Evolutionary conservation across 2,329 filamentous ascomycete species (phyloP), one percentile per base, ranked within the genome.

Genomic region (Trichoderma polysporum): DNA sequence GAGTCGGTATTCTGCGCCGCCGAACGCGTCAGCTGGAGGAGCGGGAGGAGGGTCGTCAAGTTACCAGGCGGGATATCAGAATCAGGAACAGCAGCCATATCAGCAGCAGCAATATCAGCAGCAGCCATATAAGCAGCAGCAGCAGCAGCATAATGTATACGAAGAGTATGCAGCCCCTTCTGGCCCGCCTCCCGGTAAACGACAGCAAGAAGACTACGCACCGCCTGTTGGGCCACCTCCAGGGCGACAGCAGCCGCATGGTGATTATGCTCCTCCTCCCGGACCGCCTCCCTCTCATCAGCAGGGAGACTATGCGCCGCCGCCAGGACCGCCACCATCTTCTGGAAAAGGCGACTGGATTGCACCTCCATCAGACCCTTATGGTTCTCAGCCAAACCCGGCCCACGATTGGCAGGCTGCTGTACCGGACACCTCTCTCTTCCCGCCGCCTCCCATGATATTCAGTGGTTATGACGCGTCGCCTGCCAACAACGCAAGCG

Each of bases 371-470:
- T 71, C 78, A 0, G 79, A 78, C 0, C 78, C 74, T 5, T 73
- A 78, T 27, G 75, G 76, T 7, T 66, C 70, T 19, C 68, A 66
- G 53, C 68, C 71, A 39, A 71, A 73, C 54, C 68, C 70, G 4
- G 76, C 87, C 71, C 90, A 93, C 75, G 87, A 91, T 77, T 93
- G 91, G 91, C 83, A 88, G 70, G 74, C 84, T 7, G 85, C 88
- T 3, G 89, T 93, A 1, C 90, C 91, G 0, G 91, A 93, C 76
- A 92, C 87, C 1, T 83, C 90, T 0, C 83, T 91, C 10, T 86
- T 93, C 50, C 91, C 91, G 1, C 90, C 90, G 0, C 91, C 91
- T 1, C 91, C 91, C 0, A 85, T 85, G 33, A 84, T 92, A 74
- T 88, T 88, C 77, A 79, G 79, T 63, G 86, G 86, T 57, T 87